Evolutionary conservation across 2,329 filamentous ascomycete genomes (phyloP).

Genomic region (Talaromyces sp.): DNA sequence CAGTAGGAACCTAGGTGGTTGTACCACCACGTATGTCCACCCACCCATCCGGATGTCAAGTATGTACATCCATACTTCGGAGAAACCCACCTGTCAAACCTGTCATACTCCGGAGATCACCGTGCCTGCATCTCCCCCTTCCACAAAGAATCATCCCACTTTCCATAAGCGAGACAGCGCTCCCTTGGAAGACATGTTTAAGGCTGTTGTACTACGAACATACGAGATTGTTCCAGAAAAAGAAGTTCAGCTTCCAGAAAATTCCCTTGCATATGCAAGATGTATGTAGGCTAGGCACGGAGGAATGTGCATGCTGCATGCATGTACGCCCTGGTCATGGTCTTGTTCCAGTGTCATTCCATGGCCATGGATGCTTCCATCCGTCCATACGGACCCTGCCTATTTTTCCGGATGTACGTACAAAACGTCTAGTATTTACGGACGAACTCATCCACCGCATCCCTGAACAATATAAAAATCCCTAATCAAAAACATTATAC

Average conservation of each 20-base stretch:
- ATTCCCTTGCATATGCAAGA: slow-evolving; percentile 4
- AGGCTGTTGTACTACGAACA: background rate
- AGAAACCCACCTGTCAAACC: background rate
- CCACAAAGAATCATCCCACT: background rate
- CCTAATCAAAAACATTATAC: background rate
- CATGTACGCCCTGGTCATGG: background rate
- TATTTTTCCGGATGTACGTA: background rate
- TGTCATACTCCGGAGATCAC: slow-evolving; percentile 1
- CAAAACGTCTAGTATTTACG: background rate
- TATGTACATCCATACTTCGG: background rate
- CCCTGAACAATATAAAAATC: background rate
- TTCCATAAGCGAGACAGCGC: background rate
- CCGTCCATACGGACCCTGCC: background rate
- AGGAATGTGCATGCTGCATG: background rate
- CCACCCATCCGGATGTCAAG: background rate
- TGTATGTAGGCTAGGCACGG: background rate
- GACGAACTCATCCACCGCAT: background rate
- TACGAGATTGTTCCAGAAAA: background rate
- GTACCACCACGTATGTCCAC: background rate
- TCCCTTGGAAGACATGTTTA: background rate
- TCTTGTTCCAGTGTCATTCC: background rate
- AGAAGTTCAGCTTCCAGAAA: slow-evolving; percentile 8
- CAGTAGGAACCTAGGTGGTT: background rate
- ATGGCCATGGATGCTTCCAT: background rate
- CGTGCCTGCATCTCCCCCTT: background rate